A percentile compares a stretch with the other conserved stretches of the same genome.
Conservation (phyloP, 2,329 filamentous ascomycete genomes). For the Neophaeococcomyces mojaviensis region DNA sequence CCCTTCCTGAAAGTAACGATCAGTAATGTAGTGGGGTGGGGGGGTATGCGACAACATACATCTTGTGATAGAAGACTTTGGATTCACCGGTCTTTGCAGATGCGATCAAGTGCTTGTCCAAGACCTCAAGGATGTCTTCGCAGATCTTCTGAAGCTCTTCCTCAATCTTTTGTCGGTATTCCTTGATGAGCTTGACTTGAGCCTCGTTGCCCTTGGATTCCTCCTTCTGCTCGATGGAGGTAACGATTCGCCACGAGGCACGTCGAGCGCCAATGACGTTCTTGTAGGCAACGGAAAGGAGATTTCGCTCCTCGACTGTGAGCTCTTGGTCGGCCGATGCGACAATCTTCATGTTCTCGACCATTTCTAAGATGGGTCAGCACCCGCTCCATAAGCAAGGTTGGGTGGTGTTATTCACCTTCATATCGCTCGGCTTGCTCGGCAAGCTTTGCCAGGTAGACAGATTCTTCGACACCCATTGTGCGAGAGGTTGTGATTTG, state of each 20-base stretch:
- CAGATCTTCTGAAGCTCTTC: conserved; percentile 94
- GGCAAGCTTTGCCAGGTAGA: conserved; percentile 99
- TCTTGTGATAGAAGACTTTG: conserved; percentile 99
- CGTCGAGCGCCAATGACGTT: conserved; percentile 95
- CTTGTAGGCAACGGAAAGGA: conserved; percentile 97
- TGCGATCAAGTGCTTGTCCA: conserved; percentile 89
- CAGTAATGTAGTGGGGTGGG: background rate
- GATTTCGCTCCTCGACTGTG: conserved; percentile 92
- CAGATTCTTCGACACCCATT: conserved; percentile 99
- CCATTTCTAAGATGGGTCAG: conserved; percentile 67
- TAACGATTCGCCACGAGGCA: conserved; percentile 97
- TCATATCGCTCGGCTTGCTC: conserved; percentile 99
- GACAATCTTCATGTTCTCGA: conserved; percentile 99
- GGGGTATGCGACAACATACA: conserved; percentile 49
- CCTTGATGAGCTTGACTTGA: conserved; percentile 87
- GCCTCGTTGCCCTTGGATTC: conserved; percentile 95
- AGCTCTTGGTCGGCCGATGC: conserved; percentile 78
- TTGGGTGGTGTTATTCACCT: conserved; percentile 55
- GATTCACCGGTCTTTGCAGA: conserved; percentile 93
- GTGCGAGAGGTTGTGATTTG: conserved; percentile 41
- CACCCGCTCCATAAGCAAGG: conserved; percentile 19
- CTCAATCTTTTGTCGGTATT: conserved; percentile 99
- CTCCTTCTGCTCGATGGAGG: conserved; percentile 98
- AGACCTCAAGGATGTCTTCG: conserved; percentile 90
- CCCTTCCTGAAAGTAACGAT: conserved; percentile 66